Evolutionary conservation across 805 yeast species (phyloP).

Genomic region (Hyphopichia homilentoma): DNA sequence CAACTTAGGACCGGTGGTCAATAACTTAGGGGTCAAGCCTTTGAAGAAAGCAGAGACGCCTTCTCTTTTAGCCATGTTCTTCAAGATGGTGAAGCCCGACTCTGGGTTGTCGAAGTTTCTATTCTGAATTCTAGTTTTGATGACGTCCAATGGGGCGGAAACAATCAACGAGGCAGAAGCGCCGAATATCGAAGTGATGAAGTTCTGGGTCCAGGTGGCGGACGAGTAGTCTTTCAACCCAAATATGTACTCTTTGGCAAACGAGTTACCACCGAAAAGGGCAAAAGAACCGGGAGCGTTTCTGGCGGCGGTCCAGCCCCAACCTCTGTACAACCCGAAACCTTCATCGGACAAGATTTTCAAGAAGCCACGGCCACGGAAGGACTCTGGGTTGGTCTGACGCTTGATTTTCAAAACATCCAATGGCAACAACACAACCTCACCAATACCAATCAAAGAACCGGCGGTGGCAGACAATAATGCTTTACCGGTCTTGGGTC

Average conservation of each 20-base stretch:
- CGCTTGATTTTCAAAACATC: conserved; percentile 97
- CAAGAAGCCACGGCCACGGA: conserved; percentile 94
- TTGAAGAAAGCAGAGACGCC: conserved; percentile 90
- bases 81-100: conserved; percentile 86
- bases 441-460: conserved; percentile 95
- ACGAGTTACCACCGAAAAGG: conserved; percentile 96
- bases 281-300: conserved; percentile 99
- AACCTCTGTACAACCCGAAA: conserved; percentile 88
- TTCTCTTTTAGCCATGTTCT: conserved; percentile 89
- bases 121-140: conserved; percentile 98
- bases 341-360: conserved; percentile 89
- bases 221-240: conserved; percentile 80
- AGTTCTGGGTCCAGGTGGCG: conserved; percentile 95
- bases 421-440: conserved; percentile 88
- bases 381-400: conserved; percentile 99
- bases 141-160: conserved; percentile 96
- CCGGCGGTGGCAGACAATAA: conserved; percentile 96
- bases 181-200: conserved; percentile 90
- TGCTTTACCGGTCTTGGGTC: conserved; percentile 96
- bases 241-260: conserved; percentile 93
- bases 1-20: conserved; percentile 97
- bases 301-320: conserved; percentile 99
- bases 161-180: conserved; percentile 96
- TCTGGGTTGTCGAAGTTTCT: conserved; percentile 94
- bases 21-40: conserved; percentile 92